These are phyloP conservation scores for Yamadazyma insecticola DNA, from an alignment of 805 yeast genomes.

Conservation along the genomic window DNA sequence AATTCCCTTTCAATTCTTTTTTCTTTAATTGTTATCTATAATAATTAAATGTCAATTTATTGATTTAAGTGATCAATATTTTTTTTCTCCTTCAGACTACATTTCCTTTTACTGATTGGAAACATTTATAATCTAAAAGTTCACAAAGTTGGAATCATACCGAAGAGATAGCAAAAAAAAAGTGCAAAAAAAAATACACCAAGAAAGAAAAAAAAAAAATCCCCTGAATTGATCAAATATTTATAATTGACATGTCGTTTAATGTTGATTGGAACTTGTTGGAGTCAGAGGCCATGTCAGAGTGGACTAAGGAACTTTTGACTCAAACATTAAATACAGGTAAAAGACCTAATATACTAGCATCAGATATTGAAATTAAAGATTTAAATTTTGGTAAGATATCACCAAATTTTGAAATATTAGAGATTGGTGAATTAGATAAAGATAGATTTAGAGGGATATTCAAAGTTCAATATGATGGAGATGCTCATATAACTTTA, in stretches of 20 bases:
- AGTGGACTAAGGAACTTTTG: slow-evolving; percentile 60
- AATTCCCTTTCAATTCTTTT: no score
- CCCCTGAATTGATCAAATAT: not conserved
- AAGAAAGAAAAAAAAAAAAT: not conserved
- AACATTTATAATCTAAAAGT: no score
- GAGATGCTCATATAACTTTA: slow-evolving; percentile 70
- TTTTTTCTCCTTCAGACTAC: no score
- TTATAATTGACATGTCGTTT: slow-evolving; percentile 62
- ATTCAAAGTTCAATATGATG: slow-evolving; percentile 69
- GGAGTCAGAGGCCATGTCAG: slow-evolving; percentile 57
- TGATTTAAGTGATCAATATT: no score
- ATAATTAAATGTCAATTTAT: no score
- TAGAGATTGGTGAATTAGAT: slow-evolving; percentile 80
- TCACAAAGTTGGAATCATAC: no score
- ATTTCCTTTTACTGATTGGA: no score
- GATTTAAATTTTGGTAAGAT: slow-evolving; percentile 70
- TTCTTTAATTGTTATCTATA: no score
- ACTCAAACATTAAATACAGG: slow-evolving; percentile 74
- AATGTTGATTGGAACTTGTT: slow-evolving; percentile 73
- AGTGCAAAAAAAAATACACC: no score
- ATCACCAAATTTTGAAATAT: slow-evolving; percentile 71
- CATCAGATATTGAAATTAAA: slow-evolving; percentile 62
- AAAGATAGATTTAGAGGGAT: slow-evolving; percentile 76
- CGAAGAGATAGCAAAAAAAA: not conserved
- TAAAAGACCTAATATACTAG: slow-evolving; percentile 63